Percentiles rank a stretch among this genome's conserved stretches.
These are phyloP conservation scores for Alternaria conjuncta DNA, from an alignment of 2,329 filamentous ascomycete genomes.

Conservation along the genomic window DNA sequence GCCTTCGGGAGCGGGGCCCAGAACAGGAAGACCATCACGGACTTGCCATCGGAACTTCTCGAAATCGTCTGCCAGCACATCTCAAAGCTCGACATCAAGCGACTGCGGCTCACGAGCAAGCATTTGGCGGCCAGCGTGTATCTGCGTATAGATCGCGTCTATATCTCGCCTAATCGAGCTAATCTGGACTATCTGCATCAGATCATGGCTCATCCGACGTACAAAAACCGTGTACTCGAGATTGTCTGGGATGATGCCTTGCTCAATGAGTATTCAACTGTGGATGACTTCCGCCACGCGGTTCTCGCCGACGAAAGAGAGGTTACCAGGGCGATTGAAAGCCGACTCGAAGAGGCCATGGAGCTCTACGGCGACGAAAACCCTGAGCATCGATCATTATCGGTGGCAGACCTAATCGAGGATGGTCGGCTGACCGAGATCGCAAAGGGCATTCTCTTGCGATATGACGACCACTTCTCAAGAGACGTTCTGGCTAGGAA, in stretches of 20 bases:
- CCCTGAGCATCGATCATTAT: slow-evolving; percentile 9
- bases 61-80: slow-evolving; percentile 21
- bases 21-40: slow-evolving; percentile 24
- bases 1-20: slow-evolving; percentile 21
- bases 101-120: slow-evolving; percentile 24
- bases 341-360: slow-evolving; percentile 14
- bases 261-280: slow-evolving; percentile 24
- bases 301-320: slow-evolving; percentile 24
- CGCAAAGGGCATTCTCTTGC: slow-evolving; percentile 22
- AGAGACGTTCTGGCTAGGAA: slow-evolving; percentile 22
- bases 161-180: slow-evolving; percentile 50
- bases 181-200: slow-evolving; percentile 49
- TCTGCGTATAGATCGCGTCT: slow-evolving; percentile 47
- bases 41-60: slow-evolving; percentile 28
- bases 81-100: slow-evolving; percentile 28
- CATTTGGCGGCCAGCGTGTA: slow-evolving; percentile 24
- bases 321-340: slow-evolving; percentile 11
- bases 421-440: slow-evolving; percentile 20
- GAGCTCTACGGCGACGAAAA: slow-evolving; percentile 5
- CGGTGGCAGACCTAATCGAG: slow-evolving; percentile 18
- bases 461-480: slow-evolving; percentile 18
- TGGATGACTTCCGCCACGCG: slow-evolving; percentile 17
- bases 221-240: slow-evolving; percentile 43
- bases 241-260: slow-evolving; percentile 52
- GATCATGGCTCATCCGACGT: slow-evolving; percentile 47